Conservation (phyloP, 176 grass and related monocot genomes). For the Avena eriantha region DNA sequence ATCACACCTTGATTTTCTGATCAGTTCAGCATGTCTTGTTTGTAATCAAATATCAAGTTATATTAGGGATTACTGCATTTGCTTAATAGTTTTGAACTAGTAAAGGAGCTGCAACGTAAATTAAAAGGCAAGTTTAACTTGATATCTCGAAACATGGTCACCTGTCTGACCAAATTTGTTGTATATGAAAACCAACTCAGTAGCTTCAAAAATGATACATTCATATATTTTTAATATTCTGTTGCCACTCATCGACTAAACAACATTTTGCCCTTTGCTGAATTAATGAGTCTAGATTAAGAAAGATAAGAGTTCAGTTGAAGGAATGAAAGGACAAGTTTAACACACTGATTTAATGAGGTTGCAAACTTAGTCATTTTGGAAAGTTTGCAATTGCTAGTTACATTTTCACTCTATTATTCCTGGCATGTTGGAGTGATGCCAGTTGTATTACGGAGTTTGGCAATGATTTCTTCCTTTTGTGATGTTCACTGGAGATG, state of each 20-base stretch:
- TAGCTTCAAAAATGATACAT: neutral
- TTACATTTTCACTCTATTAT: neutral
- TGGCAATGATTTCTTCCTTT: neutral
- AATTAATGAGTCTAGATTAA: neutral
- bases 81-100: slow-evolving; percentile 4
- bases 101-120: neutral
- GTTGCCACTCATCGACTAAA: neutral
- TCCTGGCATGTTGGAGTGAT: neutral
- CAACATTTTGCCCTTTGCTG: neutral
- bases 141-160: neutral
- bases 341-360: neutral
- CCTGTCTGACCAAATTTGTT: neutral
- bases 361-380: neutral
- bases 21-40: neutral
- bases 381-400: neutral
- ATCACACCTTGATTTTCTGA: neutral
- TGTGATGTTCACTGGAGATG: slow-evolving; percentile 5
- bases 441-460: neutral
- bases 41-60: slow-evolving; percentile 6
- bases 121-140: neutral
- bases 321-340: neutral
- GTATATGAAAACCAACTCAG: neutral
- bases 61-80: neutral
- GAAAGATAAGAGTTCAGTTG: neutral
- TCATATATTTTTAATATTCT: neutral